A percentile compares a stretch with the other conserved stretches of the same genome.
These are phyloP conservation scores for Macrophomina tecta DNA, from an alignment of 2,329 filamentous ascomycete species.

Conservation along the genomic window DNA sequence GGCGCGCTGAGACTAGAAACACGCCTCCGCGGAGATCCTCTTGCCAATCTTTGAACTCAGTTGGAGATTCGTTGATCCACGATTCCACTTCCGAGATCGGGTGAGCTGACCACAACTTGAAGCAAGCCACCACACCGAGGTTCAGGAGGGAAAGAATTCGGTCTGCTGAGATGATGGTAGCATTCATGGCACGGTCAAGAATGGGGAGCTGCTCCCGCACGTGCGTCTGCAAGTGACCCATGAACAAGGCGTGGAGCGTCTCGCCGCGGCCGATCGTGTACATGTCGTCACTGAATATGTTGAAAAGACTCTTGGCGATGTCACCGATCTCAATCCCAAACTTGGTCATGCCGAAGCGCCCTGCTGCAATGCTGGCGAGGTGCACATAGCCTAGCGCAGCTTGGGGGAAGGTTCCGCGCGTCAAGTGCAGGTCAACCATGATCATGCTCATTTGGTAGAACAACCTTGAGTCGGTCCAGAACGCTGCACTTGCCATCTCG, in stretches of 20 bases:
- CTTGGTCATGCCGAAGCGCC: slow-evolving; percentile 73
- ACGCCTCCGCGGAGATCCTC: slow-evolving; percentile 74
- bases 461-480: slow-evolving; percentile 74
- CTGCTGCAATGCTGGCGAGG: slow-evolving; percentile 69
- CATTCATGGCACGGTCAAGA: slow-evolving; percentile 70
- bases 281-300: slow-evolving; percentile 64
- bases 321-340: slow-evolving; percentile 70
- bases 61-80: slow-evolving; percentile 73
- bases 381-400: slow-evolving; percentile 72
- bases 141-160: slow-evolving; percentile 74
- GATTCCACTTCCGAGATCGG: slow-evolving; percentile 72
- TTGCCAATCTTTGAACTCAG: slow-evolving; percentile 76
- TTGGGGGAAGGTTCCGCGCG: slow-evolving; percentile 70
- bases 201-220: slow-evolving; percentile 63
- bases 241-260: slow-evolving; percentile 71
- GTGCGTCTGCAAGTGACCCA: slow-evolving; percentile 73
- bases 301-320: slow-evolving; percentile 68
- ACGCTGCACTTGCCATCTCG: slow-evolving; percentile 72
- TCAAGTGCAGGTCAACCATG: slow-evolving; percentile 70
- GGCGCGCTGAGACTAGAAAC: slow-evolving; percentile 69
- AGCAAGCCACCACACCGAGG: slow-evolving; percentile 69
- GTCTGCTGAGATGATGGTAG: slow-evolving; percentile 70
- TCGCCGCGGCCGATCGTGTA: slow-evolving; percentile 72
- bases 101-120: slow-evolving; percentile 73
- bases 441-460: slow-evolving; percentile 74